Evolutionary conservation across 1,284 basidiomycete genomes (phyloP), one percentile per base, ranked within the genome.

Genomic region (Exsudoporus floridanus): DNA sequence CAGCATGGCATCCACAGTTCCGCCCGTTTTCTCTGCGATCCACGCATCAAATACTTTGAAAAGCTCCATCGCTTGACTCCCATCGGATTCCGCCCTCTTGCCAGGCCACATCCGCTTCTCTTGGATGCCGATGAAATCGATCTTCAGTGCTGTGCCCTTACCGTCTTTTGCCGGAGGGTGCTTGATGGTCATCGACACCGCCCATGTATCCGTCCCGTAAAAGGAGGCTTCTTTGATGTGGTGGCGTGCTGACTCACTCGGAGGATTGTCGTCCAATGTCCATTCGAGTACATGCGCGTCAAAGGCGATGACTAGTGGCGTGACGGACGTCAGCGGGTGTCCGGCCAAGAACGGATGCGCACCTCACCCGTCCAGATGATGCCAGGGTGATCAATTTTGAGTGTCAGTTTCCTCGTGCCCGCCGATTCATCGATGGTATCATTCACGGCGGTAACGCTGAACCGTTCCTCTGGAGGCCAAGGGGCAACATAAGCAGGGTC

Each of bases 221-320:
- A 90, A 91, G 4, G 90, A 92, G 0, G 83, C 90, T 68, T 93
- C 90, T 69, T 96, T 98, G 72, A 98, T 82, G 63, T 94, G 91
- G 68, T 98, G 96, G 7, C 93, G 79, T 18, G 82, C 80, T 60
- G 81, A 77, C 55, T 86, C 82, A 27, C 81, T 70, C 0, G 92
- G 91, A 0, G 91, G 88, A 52, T 82, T 79, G 56, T 86, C 75
- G 63, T 92, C 88, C 36, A 94, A 76, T 30, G 81, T 88, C 96
- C 96, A 98, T 50, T 81, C 74, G 16, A 95, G 70, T 7, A 99
- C 91, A 56, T 97, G 89, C 0, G 93, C 95, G 50, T 95, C 89
- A 63, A 99, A 98, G 0, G 93, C 90, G 49, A 99, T 81, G 1
- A 92, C 93, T 82, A 25, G 6, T 12, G 21, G n/a, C 0, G 27